These are phyloP conservation scores for Puccinia hordei DNA, from an alignment of 1,284 basidiomycete species.

Conservation along the genomic window DNA sequence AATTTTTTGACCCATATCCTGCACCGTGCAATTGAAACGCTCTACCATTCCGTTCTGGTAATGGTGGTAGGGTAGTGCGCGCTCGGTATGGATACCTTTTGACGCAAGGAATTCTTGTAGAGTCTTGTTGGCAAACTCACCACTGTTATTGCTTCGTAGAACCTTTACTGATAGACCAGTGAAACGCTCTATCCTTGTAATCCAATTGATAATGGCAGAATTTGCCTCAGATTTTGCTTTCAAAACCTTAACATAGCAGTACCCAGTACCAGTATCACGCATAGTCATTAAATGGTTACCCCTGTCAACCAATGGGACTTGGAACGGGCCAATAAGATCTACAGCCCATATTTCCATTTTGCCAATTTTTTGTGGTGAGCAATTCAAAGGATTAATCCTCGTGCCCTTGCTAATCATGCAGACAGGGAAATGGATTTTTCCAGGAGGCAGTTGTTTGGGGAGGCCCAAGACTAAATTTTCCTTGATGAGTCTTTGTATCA, in stretches of 20 bases:
- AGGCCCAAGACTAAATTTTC: background rate
- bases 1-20: conserved; percentile 9
- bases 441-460: background rate
- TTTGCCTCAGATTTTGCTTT: conserved; percentile 4
- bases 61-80: background rate
- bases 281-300: background rate
- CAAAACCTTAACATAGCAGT: background rate
- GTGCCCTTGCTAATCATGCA: conserved; percentile 1
- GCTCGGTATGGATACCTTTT: background rate
- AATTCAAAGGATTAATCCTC: background rate
- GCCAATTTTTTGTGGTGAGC: no score
- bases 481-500: background rate
- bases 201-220: background rate
- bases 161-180: background rate
- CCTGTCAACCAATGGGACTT: background rate
- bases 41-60: conserved; percentile 24
- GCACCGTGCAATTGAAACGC: conserved; percentile 1
- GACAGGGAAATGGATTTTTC: conserved; percentile 1
- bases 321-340: background rate
- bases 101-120: background rate
- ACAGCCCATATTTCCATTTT: conserved; percentile 2
- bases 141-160: background rate
- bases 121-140: background rate
- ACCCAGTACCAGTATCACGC: background rate
- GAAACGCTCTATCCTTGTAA: background rate